Conservation (phyloP, 164 flowering plant genomes). For the Berberis vulgaris region DNA sequence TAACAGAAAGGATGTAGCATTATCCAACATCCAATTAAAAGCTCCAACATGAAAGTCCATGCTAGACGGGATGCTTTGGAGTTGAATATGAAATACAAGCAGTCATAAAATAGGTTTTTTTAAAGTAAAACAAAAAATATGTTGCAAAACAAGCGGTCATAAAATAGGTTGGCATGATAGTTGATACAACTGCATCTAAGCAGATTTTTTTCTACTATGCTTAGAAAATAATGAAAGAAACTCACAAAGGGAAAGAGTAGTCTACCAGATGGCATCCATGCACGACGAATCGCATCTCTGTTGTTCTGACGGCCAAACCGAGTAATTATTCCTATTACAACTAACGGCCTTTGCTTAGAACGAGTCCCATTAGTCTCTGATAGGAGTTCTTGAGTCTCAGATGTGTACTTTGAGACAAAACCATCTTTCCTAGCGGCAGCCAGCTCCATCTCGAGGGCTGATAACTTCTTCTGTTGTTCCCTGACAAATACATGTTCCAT, state of each 20-base stretch:
- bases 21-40: too few species aligned
- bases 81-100: too few species aligned
- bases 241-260: conserved; percentile 10
- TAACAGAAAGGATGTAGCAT: too few species aligned
- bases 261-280: conserved; percentile 91
- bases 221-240: conserved; percentile 7
- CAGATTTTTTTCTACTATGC: too few species aligned
- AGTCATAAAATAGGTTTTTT: too few species aligned
- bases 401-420: conserved; percentile 43
- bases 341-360: conserved; percentile 43
- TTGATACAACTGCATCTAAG: too few species aligned
- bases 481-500: conserved; percentile 21
- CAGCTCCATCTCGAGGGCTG: conserved; percentile 72
- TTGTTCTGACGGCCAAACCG: conserved; percentile 62
- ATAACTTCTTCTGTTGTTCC: conserved; percentile 73
- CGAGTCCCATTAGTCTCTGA: conserved; percentile 19
- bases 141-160: too few species aligned
- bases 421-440: conserved; percentile 71
- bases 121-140: too few species aligned
- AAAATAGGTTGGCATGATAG: too few species aligned
- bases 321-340: conserved; percentile 72
- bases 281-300: conserved; percentile 83
- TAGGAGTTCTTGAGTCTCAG: conserved; percentile 14
- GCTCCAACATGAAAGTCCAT: too few species aligned
- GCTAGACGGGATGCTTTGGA: too few species aligned